phyloP scores from a whole-genome alignment of 768 basidiomycete species.

The Xerocomellus amylosporus region DNA sequence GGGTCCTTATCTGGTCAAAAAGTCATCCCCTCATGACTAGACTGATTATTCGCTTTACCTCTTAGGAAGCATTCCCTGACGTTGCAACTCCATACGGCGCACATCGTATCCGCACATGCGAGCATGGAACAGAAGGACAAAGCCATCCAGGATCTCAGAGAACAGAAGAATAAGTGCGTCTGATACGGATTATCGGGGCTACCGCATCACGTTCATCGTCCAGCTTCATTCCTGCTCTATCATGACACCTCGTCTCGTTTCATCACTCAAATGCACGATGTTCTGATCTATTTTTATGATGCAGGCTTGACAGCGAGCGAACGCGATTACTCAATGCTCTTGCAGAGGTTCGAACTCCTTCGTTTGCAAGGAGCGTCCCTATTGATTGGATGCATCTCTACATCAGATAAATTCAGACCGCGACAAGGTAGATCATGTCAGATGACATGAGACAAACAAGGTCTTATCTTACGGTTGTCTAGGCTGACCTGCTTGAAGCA shows the following conservation, averaged over 20 bases:
- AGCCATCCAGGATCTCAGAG: constrained; percentile 75
- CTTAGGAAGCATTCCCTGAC: constrained; percentile 79
- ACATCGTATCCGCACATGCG: constrained; percentile 81
- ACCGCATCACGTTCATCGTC: not conserved
- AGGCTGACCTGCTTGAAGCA: constrained; percentile 68
- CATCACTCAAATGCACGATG: not conserved
- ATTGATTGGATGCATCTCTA: constrained; percentile 10
- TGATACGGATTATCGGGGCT: constrained; percentile 1
- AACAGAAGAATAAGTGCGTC: constrained; percentile 80
- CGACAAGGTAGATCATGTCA: constrained; percentile 50
- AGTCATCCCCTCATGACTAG: not conserved
- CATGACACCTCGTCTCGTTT: not conserved
- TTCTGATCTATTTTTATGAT: constrained; percentile 14
- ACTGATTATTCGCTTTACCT: constrained; percentile 10
- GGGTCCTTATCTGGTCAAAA: not conserved
- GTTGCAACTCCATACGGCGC: constrained; percentile 81
- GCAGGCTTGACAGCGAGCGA: constrained; percentile 75
- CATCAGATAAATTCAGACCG: constrained; percentile 75
- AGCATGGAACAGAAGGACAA: constrained; percentile 75
- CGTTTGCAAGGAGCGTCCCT: not conserved
- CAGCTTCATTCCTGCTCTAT: not conserved
- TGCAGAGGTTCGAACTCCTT: constrained; percentile 53
- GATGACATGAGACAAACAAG: constrained; percentile 2
- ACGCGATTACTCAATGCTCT: constrained; percentile 63
- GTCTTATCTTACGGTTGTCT: constrained; percentile 12